These are phyloP conservation scores for Paecilomyces dactylethromorphus DNA, from an alignment of 2,329 filamentous ascomycete genomes.

Conservation along the genomic window DNA sequence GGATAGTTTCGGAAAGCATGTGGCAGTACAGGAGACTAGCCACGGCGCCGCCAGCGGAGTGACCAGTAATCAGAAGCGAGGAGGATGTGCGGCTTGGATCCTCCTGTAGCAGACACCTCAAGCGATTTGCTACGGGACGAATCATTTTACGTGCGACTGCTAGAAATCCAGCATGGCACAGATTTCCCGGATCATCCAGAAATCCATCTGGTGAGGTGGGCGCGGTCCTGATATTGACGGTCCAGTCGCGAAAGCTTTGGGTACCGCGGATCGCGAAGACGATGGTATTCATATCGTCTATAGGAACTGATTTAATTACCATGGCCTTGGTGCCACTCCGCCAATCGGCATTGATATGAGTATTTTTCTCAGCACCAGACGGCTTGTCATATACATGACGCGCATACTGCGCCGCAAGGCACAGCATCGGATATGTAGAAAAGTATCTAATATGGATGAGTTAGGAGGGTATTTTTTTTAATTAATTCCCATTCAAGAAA, in stretches of 20 bases:
- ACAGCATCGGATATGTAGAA: conserved; percentile 69
- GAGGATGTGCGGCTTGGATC: conserved; percentile 60
- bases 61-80: conserved; percentile 75
- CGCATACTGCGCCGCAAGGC: conserved; percentile 71
- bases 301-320: conserved; percentile 72
- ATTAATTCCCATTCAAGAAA: not conserved
- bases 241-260: conserved; percentile 77
- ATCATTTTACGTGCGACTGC: conserved; percentile 71
- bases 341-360: conserved; percentile 66
- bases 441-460: conserved; percentile 52
- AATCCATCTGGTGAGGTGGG: conserved; percentile 63
- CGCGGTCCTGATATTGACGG: conserved; percentile 68
- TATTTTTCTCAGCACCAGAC: conserved; percentile 55
- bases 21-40: conserved; percentile 74
- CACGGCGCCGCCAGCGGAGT: conserved; percentile 79
- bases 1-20: conserved; percentile 58
- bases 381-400: conserved; percentile 66
- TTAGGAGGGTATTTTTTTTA: not conserved
- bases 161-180: conserved; percentile 76
- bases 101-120: conserved; percentile 64
- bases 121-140: conserved; percentile 61
- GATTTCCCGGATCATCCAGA: conserved; percentile 69
- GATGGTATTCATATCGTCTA: conserved; percentile 71
- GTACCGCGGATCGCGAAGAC: conserved; percentile 80
- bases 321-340: conserved; percentile 73